Evolutionary conservation across 495 filamentous ascomycete species (phyloP).

Genomic region (Rusavskia elegans): DNA sequence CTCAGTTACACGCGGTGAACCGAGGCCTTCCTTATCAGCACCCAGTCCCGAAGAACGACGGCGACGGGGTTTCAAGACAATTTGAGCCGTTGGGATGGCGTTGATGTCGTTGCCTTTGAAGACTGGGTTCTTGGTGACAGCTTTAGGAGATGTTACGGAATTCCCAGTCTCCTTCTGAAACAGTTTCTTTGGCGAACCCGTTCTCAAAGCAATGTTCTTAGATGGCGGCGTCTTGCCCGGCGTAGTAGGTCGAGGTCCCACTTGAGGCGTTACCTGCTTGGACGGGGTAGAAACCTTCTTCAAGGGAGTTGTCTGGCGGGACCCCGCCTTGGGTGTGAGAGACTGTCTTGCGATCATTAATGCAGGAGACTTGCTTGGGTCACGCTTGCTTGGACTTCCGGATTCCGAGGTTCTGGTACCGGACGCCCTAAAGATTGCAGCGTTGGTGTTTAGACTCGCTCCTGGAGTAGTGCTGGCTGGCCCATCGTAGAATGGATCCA

Average conservation of each 20-base stretch:
- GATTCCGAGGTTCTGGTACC: constrained; percentile 35
- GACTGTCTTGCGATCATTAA: constrained; percentile 26
- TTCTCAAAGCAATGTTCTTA: constrained; percentile 26
- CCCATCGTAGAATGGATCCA: constrained; percentile 35
- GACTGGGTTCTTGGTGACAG: constrained; percentile 18
- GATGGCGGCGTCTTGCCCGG: constrained; percentile 37
- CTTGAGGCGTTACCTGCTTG: constrained; percentile 36
- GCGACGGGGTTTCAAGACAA: constrained; percentile 47
- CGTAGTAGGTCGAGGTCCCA: constrained; percentile 28
- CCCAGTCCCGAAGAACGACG: constrained; percentile 57
- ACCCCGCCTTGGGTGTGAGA: constrained; percentile 24
- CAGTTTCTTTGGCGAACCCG: constrained; percentile 38
- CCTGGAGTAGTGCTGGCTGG: not conserved
- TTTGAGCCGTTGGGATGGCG: constrained; percentile 43
- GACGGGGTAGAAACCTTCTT: constrained; percentile 33
- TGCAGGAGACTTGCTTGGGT: constrained; percentile 34
- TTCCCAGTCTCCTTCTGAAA: constrained; percentile 30
- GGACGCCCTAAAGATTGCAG: constrained; percentile 3
- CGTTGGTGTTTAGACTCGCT: not conserved
- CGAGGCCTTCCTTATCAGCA: constrained; percentile 57
- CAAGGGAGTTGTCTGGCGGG: constrained; percentile 20
- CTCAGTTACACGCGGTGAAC: constrained; percentile 59
- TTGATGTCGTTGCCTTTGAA: constrained; percentile 27
- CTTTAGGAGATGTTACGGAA: constrained; percentile 16
- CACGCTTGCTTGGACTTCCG: constrained; percentile 42